Base-by-base conservation (phyloP, 345 rosid species). In the Camelina sativa region DNA sequence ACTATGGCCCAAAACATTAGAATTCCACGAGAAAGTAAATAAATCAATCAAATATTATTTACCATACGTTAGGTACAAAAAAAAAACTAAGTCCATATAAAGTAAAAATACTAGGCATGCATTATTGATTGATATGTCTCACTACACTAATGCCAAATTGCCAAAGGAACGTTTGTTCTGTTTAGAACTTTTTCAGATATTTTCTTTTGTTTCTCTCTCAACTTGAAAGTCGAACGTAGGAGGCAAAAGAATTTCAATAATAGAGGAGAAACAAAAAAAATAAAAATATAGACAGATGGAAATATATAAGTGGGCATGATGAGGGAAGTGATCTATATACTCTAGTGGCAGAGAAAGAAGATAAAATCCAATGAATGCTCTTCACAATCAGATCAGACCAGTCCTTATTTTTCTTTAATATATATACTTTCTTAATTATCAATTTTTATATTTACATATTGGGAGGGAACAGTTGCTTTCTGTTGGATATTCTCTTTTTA, bases 301-400 rank as follows among this genome's bases (percentile, higher is more conserved):
- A 6, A 41, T 68, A 68, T 41, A 25, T 16, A 16, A 11, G 60
- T 72, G 69, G 69, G 53, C 37, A 53, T 60, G 54, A 41, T 58
- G 73, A 67, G 25, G 8, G 54, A 66, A 48, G 67, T 67, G 67
- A 75, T 67, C 73, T 67, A 55, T 67, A 67, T 25, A 19, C 62
- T 11, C 37, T 58, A 67, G 73, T 67, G 78, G 68, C 55, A 40
- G 68, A 60, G 54, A 67, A 59, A 69, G 53, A 74, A 47, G 67
- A 66, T 66, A 66, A 47, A 66, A 66, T 65, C 63, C 51, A 66
- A 65, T 66, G 73, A 66, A 66, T 67, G 61, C 65, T 47, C 57
- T 74, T 57, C 78, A 65, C 60, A 58, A 60, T 60, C 67, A 65
- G 73, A 66, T 75, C 67, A 75, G 72, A 73, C 78, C 60, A 66